phyloP scores from a whole-genome alignment of 352 stramenopile species.

The Pythium guiyangense region DNA sequence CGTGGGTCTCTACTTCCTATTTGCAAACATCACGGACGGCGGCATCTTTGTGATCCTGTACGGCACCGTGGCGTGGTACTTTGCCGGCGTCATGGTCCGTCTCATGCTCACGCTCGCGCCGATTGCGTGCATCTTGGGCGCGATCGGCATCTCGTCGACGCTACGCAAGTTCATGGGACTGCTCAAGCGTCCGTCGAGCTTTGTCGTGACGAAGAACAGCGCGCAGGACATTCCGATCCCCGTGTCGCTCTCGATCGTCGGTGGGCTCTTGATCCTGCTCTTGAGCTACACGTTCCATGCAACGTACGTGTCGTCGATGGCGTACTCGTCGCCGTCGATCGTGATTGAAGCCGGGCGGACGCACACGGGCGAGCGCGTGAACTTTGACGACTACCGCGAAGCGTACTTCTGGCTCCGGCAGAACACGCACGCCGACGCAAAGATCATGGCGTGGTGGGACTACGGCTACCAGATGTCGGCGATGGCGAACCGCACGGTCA shows the following conservation, averaged over 20 bases:
- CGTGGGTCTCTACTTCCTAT: slow-evolving; percentile 89
- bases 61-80: slow-evolving; percentile 91
- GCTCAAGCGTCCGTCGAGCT: slow-evolving; percentile 48
- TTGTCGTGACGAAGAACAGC: slow-evolving; percentile 42
- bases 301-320: slow-evolving; percentile 87
- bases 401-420: slow-evolving; percentile 89
- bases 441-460: slow-evolving; percentile 91
- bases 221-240: slow-evolving; percentile 62
- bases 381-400: slow-evolving; percentile 98
- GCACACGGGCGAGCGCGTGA: slow-evolving; percentile 70
- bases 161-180: slow-evolving; percentile 79
- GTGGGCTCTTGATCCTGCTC: slow-evolving; percentile 60
- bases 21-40: slow-evolving; percentile 85
- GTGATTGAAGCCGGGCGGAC: slow-evolving; percentile 85
- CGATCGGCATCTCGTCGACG: slow-evolving; percentile 78
- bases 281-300: slow-evolving; percentile 88
- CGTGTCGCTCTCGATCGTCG: slow-evolving; percentile 49
- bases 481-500: slow-evolving; percentile 88
- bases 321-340: slow-evolving; percentile 91
- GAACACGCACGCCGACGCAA: slow-evolving; percentile 86
- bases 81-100: slow-evolving; percentile 91
- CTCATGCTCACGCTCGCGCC: slow-evolving; percentile 90
- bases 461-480: slow-evolving; percentile 92
- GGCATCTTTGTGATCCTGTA: slow-evolving; percentile 93
- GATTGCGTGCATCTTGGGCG: slow-evolving; percentile 90